These are phyloP conservation scores for Umbellularia californica DNA, from an alignment of 164 flowering plant species.

Conservation along the genomic window DNA sequence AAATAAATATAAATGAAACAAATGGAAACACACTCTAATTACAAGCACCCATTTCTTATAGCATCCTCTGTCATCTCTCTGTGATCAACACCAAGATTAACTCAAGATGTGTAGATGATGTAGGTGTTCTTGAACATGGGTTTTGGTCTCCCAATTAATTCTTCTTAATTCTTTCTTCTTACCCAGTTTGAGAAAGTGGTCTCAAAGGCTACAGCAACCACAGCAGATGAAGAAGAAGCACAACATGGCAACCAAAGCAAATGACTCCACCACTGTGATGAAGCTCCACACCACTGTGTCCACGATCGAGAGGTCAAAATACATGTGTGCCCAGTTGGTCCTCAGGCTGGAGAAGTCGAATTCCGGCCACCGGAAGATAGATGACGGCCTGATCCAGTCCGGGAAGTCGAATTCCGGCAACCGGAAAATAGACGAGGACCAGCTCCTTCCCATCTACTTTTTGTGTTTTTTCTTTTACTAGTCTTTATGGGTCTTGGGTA, in stretches of 20 bases:
- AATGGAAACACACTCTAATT: no score
- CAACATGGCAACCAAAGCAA: conserved; percentile 53
- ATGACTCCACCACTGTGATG: conserved; percentile 45
- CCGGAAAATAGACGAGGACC: conserved; percentile 7
- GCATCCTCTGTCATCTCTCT: no score
- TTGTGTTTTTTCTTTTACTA: not conserved
- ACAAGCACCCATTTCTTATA: no score
- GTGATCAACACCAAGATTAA: no score
- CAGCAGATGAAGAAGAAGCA: conserved; percentile 68
- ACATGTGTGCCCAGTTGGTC: not conserved
- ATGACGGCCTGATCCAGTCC: not conserved
- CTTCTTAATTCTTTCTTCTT: no score
- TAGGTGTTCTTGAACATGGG: no score
- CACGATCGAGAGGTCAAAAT: conserved; percentile 32
- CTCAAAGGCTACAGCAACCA: conserved; percentile 46
- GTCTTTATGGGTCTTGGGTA: no score
- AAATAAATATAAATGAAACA: no score
- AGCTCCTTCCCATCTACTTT: not conserved
- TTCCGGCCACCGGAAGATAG: conserved; percentile 12
- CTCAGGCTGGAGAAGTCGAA: not conserved
- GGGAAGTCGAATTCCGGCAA: conserved; percentile 7
- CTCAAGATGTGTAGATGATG: no score
- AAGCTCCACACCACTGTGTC: conserved; percentile 55
- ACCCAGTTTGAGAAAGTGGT: no score
- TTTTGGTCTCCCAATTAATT: no score